These are phyloP conservation scores for Paragyromitra xinjiangensis DNA, from an alignment of 495 filamentous ascomycete genomes.

Conservation along the genomic window DNA sequence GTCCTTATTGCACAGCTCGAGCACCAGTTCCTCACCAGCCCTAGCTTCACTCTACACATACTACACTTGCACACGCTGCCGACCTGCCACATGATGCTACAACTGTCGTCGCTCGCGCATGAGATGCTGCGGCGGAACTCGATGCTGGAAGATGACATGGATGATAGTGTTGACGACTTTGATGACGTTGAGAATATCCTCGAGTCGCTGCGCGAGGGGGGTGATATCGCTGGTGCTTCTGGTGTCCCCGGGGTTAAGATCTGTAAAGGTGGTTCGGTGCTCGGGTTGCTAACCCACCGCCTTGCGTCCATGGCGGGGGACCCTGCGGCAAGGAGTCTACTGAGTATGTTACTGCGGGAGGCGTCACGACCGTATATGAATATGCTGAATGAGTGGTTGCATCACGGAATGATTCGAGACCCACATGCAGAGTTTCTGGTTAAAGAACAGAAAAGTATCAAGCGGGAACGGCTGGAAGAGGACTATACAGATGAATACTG, in stretches of 20 bases:
- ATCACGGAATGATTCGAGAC: conserved; percentile 93
- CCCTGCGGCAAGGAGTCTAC: conserved; percentile 79
- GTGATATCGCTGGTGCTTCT: conserved; percentile 74
- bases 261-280: conserved; percentile 90
- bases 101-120: conserved; percentile 84
- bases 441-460: conserved; percentile 94
- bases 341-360: conserved; percentile 83
- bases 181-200: conserved; percentile 89
- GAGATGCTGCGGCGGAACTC: conserved; percentile 88
- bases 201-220: conserved; percentile 79
- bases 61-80: conserved; percentile 90
- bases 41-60: conserved; percentile 87
- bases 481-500: conserved; percentile 99
- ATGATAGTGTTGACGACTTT: conserved; percentile 80
- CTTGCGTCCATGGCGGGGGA: conserved; percentile 90
- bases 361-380: conserved; percentile 94
- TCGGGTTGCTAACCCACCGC: conserved; percentile 83
- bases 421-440: conserved; percentile 94
- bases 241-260: conserved; percentile 87
- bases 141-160: conserved; percentile 83
- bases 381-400: conserved; percentile 98
- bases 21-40: conserved; percentile 84
- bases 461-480: conserved; percentile 85
- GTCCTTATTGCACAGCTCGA: conserved; percentile 92
- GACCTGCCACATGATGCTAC: conserved; percentile 86